Evolutionary conservation across 208 protist genomes (phyloP).

Genomic region (Strigomonas culicis): DNA sequence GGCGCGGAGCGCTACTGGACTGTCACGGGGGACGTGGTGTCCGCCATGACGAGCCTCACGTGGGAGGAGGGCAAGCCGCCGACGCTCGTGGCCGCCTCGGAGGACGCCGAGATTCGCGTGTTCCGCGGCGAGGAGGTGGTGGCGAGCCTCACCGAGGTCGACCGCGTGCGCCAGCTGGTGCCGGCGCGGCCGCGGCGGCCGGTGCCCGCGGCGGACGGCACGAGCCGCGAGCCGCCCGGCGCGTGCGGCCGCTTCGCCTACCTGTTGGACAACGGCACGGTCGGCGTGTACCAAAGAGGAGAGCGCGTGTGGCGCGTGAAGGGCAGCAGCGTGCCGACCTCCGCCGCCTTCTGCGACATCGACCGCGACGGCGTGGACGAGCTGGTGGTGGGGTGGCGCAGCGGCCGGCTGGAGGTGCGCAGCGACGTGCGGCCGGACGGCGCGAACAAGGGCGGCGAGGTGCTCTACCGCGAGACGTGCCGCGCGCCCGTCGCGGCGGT

Average conservation of each 20-base stretch:
- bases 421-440: slow-evolving; percentile 31
- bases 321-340: slow-evolving; percentile 67
- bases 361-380: slow-evolving; percentile 92
- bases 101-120: slow-evolving; percentile 92
- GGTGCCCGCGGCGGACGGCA: background rate
- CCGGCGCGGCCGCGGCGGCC: slow-evolving; percentile 11
- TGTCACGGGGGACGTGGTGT: slow-evolving; percentile 93
- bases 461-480: slow-evolving; percentile 84
- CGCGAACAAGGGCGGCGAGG: slow-evolving; percentile 50
- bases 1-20: slow-evolving; percentile 93
- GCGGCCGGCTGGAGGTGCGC: slow-evolving; percentile 87
- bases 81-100: slow-evolving; percentile 89
- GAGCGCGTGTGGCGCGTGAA: slow-evolving; percentile 89
- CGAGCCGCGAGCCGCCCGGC: background rate
- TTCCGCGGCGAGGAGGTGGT: slow-evolving; percentile 89
- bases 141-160: slow-evolving; percentile 75
- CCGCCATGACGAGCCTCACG: slow-evolving; percentile 75
- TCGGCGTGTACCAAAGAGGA: slow-evolving; percentile 86
- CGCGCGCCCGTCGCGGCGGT: slow-evolving; percentile 68
- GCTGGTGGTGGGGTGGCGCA: slow-evolving; percentile 87
- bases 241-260: slow-evolving; percentile 77
- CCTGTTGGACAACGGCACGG: slow-evolving; percentile 88
- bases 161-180: slow-evolving; percentile 67
- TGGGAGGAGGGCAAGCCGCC: slow-evolving; percentile 23
- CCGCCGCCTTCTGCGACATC: slow-evolving; percentile 89